Conservation (phyloP, 2,329 filamentous ascomycete species). For the Camillea tinctor region DNA sequence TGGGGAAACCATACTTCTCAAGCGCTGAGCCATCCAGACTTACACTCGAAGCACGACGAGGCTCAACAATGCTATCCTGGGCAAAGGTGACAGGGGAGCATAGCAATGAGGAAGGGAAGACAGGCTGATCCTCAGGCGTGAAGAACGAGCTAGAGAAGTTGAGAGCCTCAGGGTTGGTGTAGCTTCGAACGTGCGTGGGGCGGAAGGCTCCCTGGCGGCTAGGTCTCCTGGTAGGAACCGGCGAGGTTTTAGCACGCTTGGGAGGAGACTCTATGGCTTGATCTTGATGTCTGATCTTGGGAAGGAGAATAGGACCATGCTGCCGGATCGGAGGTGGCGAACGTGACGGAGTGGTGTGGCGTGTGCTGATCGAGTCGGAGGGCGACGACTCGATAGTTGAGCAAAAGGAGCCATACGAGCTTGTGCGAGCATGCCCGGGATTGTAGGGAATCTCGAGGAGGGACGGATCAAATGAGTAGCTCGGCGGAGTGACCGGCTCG, state of each 20-base stretch:
- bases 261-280: constrained; percentile 62
- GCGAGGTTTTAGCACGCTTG: constrained; percentile 58
- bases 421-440: constrained; percentile 58
- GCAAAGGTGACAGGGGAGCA: constrained; percentile 63
- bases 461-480: constrained; percentile 55
- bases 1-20: constrained; percentile 76
- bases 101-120: constrained; percentile 51
- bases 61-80: constrained; percentile 44
- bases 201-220: constrained; percentile 36
- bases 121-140: constrained; percentile 32
- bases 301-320: constrained; percentile 76
- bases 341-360: constrained; percentile 64
- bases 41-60: constrained; percentile 64
- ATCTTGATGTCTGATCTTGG: constrained; percentile 84
- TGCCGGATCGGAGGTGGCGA: constrained; percentile 70
- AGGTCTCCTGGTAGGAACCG: constrained; percentile 39
- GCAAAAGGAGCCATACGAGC: constrained; percentile 66
- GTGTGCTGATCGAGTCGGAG: constrained; percentile 65
- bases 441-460: constrained; percentile 55
- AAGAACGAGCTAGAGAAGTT: constrained; percentile 42
- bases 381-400: constrained; percentile 62
- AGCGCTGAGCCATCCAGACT: constrained; percentile 66
- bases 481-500: constrained; percentile 50
- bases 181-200: constrained; percentile 55
- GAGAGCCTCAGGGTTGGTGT: constrained; percentile 59